Conservation (phyloP, 2,329 filamentous ascomycete genomes). For the Colletotrichum destructivum region DNA sequence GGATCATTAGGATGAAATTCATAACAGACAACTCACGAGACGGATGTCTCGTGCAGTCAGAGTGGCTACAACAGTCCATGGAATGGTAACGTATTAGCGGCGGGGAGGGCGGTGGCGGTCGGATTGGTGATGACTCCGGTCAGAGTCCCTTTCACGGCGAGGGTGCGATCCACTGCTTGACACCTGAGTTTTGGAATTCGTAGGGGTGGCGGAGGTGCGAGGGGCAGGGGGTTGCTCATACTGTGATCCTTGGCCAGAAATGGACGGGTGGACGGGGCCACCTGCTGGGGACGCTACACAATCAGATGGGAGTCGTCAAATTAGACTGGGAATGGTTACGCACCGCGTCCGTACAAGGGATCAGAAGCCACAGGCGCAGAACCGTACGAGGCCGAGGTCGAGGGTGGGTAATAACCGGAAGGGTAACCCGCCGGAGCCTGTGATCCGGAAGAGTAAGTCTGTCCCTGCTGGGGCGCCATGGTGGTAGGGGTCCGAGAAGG, state of each 20-base stretch:
- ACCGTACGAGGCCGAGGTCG: slow-evolving; percentile 28
- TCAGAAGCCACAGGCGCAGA: slow-evolving; percentile 61
- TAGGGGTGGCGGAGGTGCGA: slow-evolving; percentile 55
- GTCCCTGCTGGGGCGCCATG: slow-evolving; percentile 34
- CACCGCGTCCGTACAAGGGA: slow-evolving; percentile 73
- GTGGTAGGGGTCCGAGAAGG: slow-evolving; percentile 38
- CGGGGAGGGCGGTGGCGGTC: slow-evolving; percentile 58
- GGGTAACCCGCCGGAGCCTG: slow-evolving; percentile 36
- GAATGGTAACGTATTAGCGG: slow-evolving; percentile 49
- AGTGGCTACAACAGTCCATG: slow-evolving; percentile 28
- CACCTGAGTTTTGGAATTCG: slow-evolving; percentile 58
- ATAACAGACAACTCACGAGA: slow-evolving; percentile 40
- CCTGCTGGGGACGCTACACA: slow-evolving; percentile 69
- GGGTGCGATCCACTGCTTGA: slow-evolving; percentile 51
- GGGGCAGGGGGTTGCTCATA: slow-evolving; percentile 65
- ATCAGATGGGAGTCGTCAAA: slow-evolving; percentile 55
- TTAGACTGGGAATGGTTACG: slow-evolving; percentile 54
- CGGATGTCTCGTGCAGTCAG: slow-evolving; percentile 40
- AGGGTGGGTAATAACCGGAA: slow-evolving; percentile 48
- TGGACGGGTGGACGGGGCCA: slow-evolving; percentile 53
- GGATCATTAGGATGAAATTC: slow-evolving; percentile 43
- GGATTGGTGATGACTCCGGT: slow-evolving; percentile 54
- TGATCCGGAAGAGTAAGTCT: slow-evolving; percentile 41
- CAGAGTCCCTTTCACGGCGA: slow-evolving; percentile 60
- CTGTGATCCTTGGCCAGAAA: slow-evolving; percentile 62